Base-by-base conservation (phyloP, 192 early-diverging fungal species). In the Backusella macrospora region DNA sequence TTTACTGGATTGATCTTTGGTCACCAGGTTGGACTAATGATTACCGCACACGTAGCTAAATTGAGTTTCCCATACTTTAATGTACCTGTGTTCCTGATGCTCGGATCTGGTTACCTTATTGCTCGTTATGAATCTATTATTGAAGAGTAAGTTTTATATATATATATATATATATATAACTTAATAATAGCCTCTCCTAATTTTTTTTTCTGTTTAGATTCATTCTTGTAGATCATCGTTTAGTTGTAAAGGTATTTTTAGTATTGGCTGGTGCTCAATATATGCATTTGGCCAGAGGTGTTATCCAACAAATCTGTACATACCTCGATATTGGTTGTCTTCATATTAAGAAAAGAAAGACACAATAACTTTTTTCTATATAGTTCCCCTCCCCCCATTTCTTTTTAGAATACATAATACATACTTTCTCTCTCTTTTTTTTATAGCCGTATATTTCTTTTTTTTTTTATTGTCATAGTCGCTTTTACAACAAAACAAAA, bases 21-120 rank as follows among this genome's bases (percentile, higher is more conserved):
- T 55, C 91, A 93, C 77, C 92, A 91, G 42, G 94, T 95, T 48
- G 92, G 92, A 18, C 83, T 87, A 48, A 93, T 96, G 75, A 95
- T 96, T 78, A 86, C 93, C 16, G 92, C 94, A 39, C 95, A 96
- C 71, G 91, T 95, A 34, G 87, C 90, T n/a, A 90, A 94, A 29
- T 87, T 91, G 52, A 86, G 89, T 16, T 96, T 95, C 86, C 95
- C 95, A 3, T 85, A 88, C 69, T 82, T 88, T 66, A 91, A 93
- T 76, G 42, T 71, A 6, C 74, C 74, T 62, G 80, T 90, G 47
- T 84, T 85, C 73, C 82, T 88, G 29, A 87, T 90, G n/a, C 77
- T 93, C 29, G 68, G 87, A 62, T 69, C 90, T 49, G 91, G 91
- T 34, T 85, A 84, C 39, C 75, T 84, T 7, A 89, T 91, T 65